A percentile compares a stretch with the other conserved stretches of the same genome.
These are phyloP conservation scores for Eutrema yunnanense DNA, from an alignment of 345 rosid species.

Conservation along the genomic window DNA sequence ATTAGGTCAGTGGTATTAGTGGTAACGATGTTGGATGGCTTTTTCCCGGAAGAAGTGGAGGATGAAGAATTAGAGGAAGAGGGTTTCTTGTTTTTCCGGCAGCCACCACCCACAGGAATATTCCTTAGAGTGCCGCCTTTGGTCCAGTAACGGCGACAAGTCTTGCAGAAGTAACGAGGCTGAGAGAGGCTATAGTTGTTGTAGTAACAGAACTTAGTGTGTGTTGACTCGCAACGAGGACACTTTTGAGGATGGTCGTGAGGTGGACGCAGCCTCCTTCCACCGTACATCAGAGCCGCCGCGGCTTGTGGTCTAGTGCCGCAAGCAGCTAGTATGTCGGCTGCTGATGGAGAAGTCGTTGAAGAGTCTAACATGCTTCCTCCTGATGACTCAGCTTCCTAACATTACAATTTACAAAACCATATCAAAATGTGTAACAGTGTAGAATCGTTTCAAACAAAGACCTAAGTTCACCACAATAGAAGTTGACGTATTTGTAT, in stretches of 20 bases:
- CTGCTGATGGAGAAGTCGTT: constrained; percentile 75
- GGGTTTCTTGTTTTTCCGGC: constrained; percentile 79
- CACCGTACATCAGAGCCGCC: constrained; percentile 60
- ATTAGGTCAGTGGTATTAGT: constrained; percentile 21
- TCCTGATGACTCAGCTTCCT: constrained; percentile 36
- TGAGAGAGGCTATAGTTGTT: constrained; percentile 97
- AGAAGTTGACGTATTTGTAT: neutral
- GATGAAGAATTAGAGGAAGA: constrained; percentile 26
- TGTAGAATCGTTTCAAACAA: neutral
- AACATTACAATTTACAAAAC: neutral
- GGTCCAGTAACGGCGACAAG: constrained; percentile 98
- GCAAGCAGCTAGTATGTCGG: constrained; percentile 58
- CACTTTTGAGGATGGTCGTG: constrained; percentile 91
- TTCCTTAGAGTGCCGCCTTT: constrained; percentile 92
- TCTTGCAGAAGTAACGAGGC: constrained; percentile 97
- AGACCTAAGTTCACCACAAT: neutral
- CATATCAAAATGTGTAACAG: neutral
- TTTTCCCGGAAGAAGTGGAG: constrained; percentile 42
- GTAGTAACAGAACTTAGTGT: constrained; percentile 97
- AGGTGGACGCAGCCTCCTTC: constrained; percentile 84
- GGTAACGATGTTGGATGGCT: constrained; percentile 33
- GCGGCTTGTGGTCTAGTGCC: constrained; percentile 70
- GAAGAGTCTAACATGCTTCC: constrained; percentile 29
- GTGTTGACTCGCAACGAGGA: constrained; percentile 89
- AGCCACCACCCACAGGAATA: constrained; percentile 98